Evolutionary conservation across 345 rosid genomes (phyloP).

Genomic region (Pistacia vera): DNA sequence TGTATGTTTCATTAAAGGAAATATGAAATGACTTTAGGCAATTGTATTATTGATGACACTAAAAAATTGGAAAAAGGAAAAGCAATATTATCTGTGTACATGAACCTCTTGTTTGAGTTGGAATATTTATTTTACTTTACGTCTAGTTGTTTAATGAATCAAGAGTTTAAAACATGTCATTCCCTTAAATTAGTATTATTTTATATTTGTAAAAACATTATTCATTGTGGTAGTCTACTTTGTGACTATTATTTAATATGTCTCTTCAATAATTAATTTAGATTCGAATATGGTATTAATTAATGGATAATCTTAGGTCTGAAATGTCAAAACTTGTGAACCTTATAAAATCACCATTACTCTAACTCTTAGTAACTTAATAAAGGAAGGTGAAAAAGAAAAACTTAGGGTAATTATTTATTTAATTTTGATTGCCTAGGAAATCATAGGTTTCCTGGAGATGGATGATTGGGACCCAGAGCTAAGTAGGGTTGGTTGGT

Average conservation of each 20-base stretch:
- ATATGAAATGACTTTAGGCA: background rate
- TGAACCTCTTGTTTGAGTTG: constrained; percentile 14
- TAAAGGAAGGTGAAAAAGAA: too few species aligned
- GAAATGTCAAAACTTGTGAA: background rate
- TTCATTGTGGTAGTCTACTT: too few species aligned
- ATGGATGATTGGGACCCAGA: background rate
- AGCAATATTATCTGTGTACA: constrained; percentile 5
- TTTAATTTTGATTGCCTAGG: background rate
- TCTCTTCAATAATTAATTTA: background rate
- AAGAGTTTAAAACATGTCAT: background rate
- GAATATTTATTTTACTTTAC: constrained; percentile 10
- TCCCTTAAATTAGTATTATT: background rate
- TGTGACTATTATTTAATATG: background rate
- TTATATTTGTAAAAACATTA: background rate
- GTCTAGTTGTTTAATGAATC: background rate
- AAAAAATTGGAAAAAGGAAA: background rate
- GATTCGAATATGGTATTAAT: background rate
- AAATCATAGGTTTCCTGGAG: background rate
- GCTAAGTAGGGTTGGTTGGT: constrained; percentile 1
- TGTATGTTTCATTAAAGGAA: background rate
- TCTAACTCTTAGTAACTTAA: too few species aligned
- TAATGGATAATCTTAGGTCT: background rate
- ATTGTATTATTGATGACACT: background rate
- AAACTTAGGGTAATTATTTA: background rate
- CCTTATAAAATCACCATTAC: too few species aligned